phyloP scores from a whole-genome alignment of 306 rosid species.

The Neltuma alba region DNA sequence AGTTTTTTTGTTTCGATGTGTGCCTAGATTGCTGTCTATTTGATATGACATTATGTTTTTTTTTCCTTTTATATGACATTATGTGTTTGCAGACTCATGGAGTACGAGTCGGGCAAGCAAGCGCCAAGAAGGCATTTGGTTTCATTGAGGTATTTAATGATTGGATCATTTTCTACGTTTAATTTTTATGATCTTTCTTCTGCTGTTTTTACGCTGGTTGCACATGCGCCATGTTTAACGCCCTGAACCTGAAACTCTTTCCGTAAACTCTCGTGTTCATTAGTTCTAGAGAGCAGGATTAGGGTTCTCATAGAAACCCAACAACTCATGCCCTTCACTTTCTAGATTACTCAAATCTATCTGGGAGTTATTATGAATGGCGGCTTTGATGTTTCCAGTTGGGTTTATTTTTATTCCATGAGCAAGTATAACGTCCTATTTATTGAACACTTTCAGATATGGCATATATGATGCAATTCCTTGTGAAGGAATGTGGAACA shows the following conservation, averaged over 20 bases:
- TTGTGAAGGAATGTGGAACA: conserved; percentile 2
- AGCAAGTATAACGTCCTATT: not conserved
- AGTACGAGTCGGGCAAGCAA: conserved; percentile 69
- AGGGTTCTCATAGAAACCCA: not conserved
- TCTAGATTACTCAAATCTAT: not conserved
- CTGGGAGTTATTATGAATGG: not conserved
- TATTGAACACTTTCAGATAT: not conserved
- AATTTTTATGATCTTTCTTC: not conserved
- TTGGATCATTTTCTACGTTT: not conserved
- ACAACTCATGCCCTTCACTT: not conserved
- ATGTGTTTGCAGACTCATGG: conserved; percentile 78
- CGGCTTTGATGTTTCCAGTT: not conserved
- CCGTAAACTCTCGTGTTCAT: not conserved
- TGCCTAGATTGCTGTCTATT: not conserved
- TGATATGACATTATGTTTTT: too few relatives aligned
- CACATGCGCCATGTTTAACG: not conserved
- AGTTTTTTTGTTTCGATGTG: not conserved
- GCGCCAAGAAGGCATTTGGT: conserved; percentile 68
- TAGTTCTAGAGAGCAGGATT: not conserved
- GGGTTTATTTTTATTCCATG: not conserved
- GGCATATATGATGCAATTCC: not conserved
- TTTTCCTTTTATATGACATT: conserved; percentile 22
- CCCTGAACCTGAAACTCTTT: not conserved
- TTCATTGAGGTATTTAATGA: conserved; percentile 68
- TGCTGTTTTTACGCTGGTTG: conserved; percentile 1